A percentile compares a stretch with the other conserved stretches of the same genome.
Conservation (phyloP, 176 grass and related monocot genomes). For the Triticum turgidum region DNA sequence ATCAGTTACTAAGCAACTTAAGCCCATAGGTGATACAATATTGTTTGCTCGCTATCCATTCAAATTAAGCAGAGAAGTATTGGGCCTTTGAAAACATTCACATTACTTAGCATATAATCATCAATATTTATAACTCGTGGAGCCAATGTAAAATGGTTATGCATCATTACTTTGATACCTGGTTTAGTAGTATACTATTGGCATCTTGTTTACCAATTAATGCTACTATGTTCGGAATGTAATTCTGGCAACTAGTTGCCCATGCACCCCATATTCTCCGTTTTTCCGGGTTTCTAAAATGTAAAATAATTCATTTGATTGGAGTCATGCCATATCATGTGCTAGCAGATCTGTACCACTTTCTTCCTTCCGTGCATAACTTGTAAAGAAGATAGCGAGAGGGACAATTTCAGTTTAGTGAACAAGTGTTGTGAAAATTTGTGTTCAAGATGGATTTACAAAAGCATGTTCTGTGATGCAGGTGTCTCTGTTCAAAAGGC, state of each 20-base stretch:
- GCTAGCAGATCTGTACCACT: no score
- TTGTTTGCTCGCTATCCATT: background rate
- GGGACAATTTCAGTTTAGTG: slow-evolving; percentile 1
- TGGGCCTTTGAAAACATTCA: background rate
- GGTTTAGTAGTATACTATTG: slow-evolving; percentile 3
- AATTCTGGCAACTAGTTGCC: no score
- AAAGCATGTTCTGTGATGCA: slow-evolving; percentile 32
- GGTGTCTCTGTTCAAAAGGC: slow-evolving; percentile 94
- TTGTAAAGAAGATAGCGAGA: slow-evolving; percentile 16
- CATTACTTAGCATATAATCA: background rate
- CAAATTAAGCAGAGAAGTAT: background rate
- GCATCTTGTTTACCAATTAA: background rate
- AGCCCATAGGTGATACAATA: background rate
- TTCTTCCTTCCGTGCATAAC: slow-evolving; percentile 2
- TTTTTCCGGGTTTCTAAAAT: no score
- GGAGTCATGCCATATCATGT: no score
- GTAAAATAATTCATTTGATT: no score
- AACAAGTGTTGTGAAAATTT: background rate
- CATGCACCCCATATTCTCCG: no score
- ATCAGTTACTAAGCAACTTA: background rate
- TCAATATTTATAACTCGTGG: background rate
- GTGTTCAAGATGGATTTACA: slow-evolving; percentile 18
- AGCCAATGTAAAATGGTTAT: background rate
- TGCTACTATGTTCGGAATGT: background rate
- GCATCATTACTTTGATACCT: background rate